Percentiles rank a stretch among this genome's conserved stretches.
phyloP scores from a whole-genome alignment of 2,329 filamentous ascomycete species.

The Colletotrichum agaves region DNA sequence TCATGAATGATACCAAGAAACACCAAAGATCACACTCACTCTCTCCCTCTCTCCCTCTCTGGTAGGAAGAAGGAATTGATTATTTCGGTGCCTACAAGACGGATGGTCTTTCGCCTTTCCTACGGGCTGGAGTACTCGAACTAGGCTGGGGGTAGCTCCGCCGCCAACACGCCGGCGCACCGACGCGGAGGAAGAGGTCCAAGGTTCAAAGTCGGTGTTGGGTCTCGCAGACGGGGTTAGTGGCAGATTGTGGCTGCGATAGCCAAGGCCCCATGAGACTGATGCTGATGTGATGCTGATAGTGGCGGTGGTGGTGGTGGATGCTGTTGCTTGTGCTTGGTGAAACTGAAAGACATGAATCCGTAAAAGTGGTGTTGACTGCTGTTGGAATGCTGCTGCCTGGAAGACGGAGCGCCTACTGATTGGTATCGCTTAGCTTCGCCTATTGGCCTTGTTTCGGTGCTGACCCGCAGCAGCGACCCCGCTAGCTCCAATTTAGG shows the following conservation, averaged over 20 bases:
- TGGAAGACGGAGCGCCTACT: slow-evolving; percentile 10
- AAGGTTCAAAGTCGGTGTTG: background rate
- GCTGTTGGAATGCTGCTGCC: slow-evolving; percentile 35
- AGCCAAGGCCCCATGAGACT: background rate
- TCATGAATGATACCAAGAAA: slow-evolving; percentile 18
- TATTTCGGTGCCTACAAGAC: slow-evolving; percentile 34
- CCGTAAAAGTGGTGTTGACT: background rate
- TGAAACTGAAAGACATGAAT: no score
- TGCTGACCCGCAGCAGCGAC: background rate
- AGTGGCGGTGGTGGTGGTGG: background rate
- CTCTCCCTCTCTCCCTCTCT: no score
- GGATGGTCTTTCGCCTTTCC: slow-evolving; percentile 26
- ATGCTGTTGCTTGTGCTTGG: background rate
- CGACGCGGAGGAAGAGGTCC: background rate
- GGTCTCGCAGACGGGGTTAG: background rate
- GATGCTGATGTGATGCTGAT: background rate
- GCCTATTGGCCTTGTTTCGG: slow-evolving; percentile 16
- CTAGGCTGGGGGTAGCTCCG: background rate
- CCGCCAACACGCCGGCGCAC: background rate
- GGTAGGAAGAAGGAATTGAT: slow-evolving; percentile 16
- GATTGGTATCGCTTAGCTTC: slow-evolving; percentile 24
- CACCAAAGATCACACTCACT: background rate
- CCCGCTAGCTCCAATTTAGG: background rate
- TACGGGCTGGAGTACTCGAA: background rate
- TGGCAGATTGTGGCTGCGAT: slow-evolving; percentile 12